Evolutionary conservation across 768 basidiomycete species (phyloP), one percentile per base, ranked within the genome.

Genomic region (Porphyrellus cyaneotinctus): DNA sequence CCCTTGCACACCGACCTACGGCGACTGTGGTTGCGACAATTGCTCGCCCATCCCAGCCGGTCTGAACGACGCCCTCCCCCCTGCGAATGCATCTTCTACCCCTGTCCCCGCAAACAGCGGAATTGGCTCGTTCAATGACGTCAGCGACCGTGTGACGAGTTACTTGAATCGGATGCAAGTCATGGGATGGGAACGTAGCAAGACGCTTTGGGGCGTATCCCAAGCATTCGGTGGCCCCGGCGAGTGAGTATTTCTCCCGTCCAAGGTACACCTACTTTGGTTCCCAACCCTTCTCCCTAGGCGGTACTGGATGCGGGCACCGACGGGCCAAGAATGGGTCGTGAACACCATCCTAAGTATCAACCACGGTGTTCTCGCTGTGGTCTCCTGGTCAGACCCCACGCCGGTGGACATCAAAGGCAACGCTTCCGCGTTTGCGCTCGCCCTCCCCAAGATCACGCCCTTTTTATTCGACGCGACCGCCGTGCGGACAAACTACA

Each of bases 171-270:
- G 87, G 12, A 68, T 84, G 23, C 73, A 79, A 59, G 72, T 75
- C 44, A 75, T 82, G 41, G 85, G 84, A 4, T 85, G 86, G 82
- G 83, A 83, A 54, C 72, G 80, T 17, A 80, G 77, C 10, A 84
- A 87, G 61, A 75, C 82, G 2, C 75, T 88, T 4, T 91, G 89
- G 89, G 80, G 82, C 6, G 87, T 90, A 0, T 85, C 88, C 2
- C 88, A 91, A 65, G 87, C 78, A 2, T 91, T 91, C 57, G 86
- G 87, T 32, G 78, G 77, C 38, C 14, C 62, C 3, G 64, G 61
- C 23, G 61, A 65, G 72, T 75, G 43, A 62, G 74, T 67, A 5
- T 0, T n/a, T n/a, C 30, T 3, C 11, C n/a, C 39, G 8, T 30
- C 20, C 22, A 9, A 9, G 36, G 12, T 17, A 15, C 23, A 1